Conservation (phyloP, 2,329 filamentous ascomycete species). For the Elsinoe perseae region DNA sequence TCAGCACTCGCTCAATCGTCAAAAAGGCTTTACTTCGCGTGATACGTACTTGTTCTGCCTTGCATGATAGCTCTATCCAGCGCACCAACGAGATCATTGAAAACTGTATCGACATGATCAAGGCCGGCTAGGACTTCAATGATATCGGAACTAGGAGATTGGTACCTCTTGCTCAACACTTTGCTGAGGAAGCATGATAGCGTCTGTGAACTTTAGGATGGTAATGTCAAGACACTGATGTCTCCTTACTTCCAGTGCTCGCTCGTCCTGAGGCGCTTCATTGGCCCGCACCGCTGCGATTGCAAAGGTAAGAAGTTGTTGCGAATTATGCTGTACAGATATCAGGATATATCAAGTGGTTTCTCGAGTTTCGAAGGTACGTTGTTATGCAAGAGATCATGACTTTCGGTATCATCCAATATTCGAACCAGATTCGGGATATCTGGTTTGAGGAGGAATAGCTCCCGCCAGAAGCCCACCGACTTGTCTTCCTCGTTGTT, state of each 20-base stretch:
- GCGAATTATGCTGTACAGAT: slow-evolving; percentile 52
- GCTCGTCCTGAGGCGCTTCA: slow-evolving; percentile 56
- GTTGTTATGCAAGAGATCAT: slow-evolving; percentile 69
- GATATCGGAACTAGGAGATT: slow-evolving; percentile 89
- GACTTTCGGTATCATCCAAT: slow-evolving; percentile 61
- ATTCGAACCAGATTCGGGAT: slow-evolving; percentile 58
- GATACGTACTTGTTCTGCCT: slow-evolving; percentile 60
- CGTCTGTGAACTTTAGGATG: slow-evolving; percentile 53
- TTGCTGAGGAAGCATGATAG: slow-evolving; percentile 79
- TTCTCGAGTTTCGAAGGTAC: slow-evolving; percentile 33
- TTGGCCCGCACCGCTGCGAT: slow-evolving; percentile 59
- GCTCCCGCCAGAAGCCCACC: slow-evolving; percentile 92
- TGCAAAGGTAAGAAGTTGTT: slow-evolving; percentile 68
- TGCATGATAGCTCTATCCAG: slow-evolving; percentile 77
- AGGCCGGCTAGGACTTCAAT: slow-evolving; percentile 84
- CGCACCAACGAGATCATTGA: slow-evolving; percentile 78
- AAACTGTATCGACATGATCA: slow-evolving; percentile 76
- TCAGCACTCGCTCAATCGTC: slow-evolving; percentile 21
- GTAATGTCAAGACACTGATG: neutral
- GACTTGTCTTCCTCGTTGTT: slow-evolving; percentile 61
- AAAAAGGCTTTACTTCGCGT: slow-evolving; percentile 28
- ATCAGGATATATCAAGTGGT: slow-evolving; percentile 9
- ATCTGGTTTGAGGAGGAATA: slow-evolving; percentile 85
- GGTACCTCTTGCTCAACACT: slow-evolving; percentile 81
- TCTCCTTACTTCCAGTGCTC: slow-evolving; percentile 73